Evolutionary conservation across 805 yeast genomes (phyloP), one percentile per base, ranked within the genome.

Genomic region (Sungouiella thailandica): DNA sequence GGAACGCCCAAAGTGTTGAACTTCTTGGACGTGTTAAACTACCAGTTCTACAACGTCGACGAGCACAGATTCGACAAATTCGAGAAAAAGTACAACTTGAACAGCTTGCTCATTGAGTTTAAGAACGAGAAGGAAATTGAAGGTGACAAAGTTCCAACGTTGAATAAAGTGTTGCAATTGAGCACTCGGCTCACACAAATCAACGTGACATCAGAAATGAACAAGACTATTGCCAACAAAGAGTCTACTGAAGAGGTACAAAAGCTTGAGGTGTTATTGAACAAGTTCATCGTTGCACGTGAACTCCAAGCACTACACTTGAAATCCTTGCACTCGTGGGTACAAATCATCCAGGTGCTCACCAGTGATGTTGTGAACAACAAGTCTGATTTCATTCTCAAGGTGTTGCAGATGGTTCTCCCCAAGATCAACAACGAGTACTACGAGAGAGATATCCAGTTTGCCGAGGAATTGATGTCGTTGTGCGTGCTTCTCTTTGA

Each of bases 241-340:
- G 53, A 58, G 6, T 37, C 61, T 5, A 46, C 57, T 22, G 30
- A 39, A 4, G 63, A 59, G 23, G 57, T 53, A 0, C 40, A 39
- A 7, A 43, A 47, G 12, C 39, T 74, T 19, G 48, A 57, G 17
- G 59, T 55, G 4, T 67, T 68, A 34, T 47, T 79, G 19, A 60
- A 65, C 0, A 72, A 72, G 44, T 63, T 67, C 16, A 47, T 75
- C 10, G 58, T 75, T n/a, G 64, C 62, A 26, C 63, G 65, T 28
- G 65, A 67, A 25, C 70, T 77, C 44, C 69, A 69, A 40, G 54
- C 66, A 1, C 62, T 67, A 7, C 93, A 83, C 40, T 60, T 82
- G 29, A 60, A 70, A 10, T 76, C 81, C 37, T 60, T 90, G 18
- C 86, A 80, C 49, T 74, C 94, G 0, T 90, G 97, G 97, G 79